These are phyloP conservation scores for Dendrobium catenatum DNA, from an alignment of 106 monocot species.

Conservation along the genomic window DNA sequence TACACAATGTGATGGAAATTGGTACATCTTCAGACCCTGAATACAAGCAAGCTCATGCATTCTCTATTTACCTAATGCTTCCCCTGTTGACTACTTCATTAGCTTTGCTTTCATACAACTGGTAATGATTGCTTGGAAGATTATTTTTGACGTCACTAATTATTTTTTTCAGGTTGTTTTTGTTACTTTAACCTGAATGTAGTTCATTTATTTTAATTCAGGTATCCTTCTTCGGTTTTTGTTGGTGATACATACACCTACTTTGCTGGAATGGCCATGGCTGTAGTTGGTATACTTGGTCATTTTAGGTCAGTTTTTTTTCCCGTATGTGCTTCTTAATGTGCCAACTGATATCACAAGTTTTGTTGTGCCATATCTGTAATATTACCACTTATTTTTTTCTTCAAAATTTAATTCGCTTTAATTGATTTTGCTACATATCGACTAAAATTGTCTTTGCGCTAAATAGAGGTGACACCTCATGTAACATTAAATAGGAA, in stretches of 20 bases:
- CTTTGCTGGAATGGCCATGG: slow-evolving; percentile 96
- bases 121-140: slow-evolving; percentile 34
- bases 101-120: slow-evolving; percentile 88
- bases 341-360: background rate
- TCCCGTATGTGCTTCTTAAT: background rate
- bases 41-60: slow-evolving; percentile 88
- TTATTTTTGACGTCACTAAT: background rate
- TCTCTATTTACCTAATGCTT: slow-evolving; percentile 69
- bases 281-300: slow-evolving; percentile 89
- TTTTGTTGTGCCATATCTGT: background rate
- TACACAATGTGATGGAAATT: slow-evolving; percentile 98
- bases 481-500: no score
- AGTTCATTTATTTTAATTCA: slow-evolving; percentile 9
- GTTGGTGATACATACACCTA: slow-evolving; percentile 96
- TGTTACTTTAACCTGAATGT: background rate
- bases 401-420: background rate
- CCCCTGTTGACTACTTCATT: slow-evolving; percentile 79
- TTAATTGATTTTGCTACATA: background rate
- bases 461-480: background rate
- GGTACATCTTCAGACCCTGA: slow-evolving; percentile 68
- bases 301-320: slow-evolving; percentile 66
- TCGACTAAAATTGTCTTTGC: background rate
- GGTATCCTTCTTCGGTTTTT: slow-evolving; percentile 99
- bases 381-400: background rate
- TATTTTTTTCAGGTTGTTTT: background rate